Evolutionary conservation across 2,329 filamentous ascomycete genomes (phyloP).

Genomic region (Fusarium penzigii): DNA sequence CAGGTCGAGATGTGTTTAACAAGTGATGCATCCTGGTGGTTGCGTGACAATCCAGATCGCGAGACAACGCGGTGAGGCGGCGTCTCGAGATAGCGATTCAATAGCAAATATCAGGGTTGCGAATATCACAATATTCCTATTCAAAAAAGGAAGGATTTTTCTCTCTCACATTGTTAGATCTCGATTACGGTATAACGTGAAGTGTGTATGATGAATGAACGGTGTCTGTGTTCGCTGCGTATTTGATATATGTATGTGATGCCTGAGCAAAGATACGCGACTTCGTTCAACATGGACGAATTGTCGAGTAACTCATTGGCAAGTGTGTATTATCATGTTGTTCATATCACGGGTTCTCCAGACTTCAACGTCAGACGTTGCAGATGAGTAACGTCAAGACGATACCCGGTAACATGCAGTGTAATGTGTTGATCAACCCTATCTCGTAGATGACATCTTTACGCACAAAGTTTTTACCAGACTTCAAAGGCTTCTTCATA

Average conservation of each 20-base stretch:
- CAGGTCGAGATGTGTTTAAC: neutral
- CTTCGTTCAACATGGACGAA: too few relatives aligned
- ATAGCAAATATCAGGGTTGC: neutral
- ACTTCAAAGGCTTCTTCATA: slow-evolving; percentile 18
- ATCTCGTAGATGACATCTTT: slow-evolving; percentile 24
- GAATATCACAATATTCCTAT: neutral
- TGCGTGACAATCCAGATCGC: neutral
- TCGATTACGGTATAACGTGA: neutral
- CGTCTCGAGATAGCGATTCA: neutral
- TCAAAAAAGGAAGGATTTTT: neutral
- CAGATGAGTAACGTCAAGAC: slow-evolving; percentile 1
- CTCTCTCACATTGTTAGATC: neutral
- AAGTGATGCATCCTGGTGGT: neutral
- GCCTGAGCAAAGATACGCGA: too few relatives aligned
- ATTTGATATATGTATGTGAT: too few relatives aligned
- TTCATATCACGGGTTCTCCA: too few relatives aligned
- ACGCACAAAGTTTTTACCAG: slow-evolving; percentile 21
- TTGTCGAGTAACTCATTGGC: neutral
- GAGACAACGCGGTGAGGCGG: neutral
- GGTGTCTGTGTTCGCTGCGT: too few relatives aligned
- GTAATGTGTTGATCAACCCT: slow-evolving; percentile 19
- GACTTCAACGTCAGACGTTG: too few relatives aligned
- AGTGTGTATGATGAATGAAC: neutral
- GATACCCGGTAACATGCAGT: slow-evolving; percentile 24
- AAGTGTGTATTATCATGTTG: neutral